phyloP scores from a whole-genome alignment of 257 asterid genomes.

The Solanum bukasovii region DNA sequence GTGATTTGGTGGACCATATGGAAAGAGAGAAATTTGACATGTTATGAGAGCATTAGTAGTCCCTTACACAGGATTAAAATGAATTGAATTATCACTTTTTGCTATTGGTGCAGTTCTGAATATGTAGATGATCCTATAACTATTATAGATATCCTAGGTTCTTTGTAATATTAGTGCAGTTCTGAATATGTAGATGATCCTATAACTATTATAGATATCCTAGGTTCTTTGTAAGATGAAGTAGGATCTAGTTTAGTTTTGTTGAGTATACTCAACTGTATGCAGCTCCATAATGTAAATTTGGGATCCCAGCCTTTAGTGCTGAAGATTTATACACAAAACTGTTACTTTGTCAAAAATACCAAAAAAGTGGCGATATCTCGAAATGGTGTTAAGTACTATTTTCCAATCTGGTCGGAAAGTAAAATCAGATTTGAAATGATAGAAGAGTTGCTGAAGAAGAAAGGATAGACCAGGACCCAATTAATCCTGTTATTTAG shows the following conservation, averaged over 20 bases:
- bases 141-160: too few species aligned
- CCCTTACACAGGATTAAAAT: neutral
- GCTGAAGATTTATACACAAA: neutral
- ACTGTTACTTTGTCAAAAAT: neutral
- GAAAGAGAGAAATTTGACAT: neutral
- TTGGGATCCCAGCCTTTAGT: neutral
- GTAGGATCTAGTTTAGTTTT: neutral
- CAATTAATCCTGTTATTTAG: neutral
- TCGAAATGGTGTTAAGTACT: neutral
- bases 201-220: too few species aligned
- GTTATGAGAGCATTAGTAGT: neutral
- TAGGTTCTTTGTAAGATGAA: neutral
- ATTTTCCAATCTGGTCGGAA: neutral
- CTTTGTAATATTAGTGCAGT: too few species aligned
- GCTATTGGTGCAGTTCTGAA: too few species aligned
- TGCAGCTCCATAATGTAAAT: neutral
- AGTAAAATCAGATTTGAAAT: neutral
- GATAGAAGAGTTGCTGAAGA: neutral
- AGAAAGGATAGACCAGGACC: neutral
- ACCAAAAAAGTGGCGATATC: neutral
- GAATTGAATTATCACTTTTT: too few species aligned
- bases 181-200: too few species aligned
- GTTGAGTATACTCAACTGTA: neutral
- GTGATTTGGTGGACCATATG: neutral
- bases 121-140: too few species aligned